These are phyloP conservation scores for Irpex lacteus DNA, from an alignment of 1,284 basidiomycete genomes.

Conservation along the genomic window DNA sequence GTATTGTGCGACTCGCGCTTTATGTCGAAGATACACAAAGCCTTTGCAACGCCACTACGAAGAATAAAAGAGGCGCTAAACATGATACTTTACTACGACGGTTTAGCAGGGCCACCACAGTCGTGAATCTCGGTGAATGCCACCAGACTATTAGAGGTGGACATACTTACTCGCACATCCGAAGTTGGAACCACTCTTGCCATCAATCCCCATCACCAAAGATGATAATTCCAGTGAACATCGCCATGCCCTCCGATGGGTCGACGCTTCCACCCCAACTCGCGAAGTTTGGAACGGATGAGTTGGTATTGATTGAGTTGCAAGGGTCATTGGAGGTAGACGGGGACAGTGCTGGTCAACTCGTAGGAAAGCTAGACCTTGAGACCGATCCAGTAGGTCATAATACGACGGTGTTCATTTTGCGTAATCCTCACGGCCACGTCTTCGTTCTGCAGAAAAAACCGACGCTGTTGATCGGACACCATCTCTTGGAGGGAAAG, in stretches of 20 bases:
- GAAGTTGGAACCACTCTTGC: no score
- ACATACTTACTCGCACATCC: no score
- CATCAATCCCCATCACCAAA: background rate
- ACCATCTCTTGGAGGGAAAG: slow-evolving; percentile 89
- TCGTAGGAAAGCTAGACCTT: slow-evolving; percentile 61
- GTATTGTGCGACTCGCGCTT: no score
- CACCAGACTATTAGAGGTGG: no score
- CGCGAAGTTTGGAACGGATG: slow-evolving; percentile 64
- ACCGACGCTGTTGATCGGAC: slow-evolving; percentile 79
- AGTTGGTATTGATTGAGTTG: slow-evolving; percentile 71
- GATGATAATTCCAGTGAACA: slow-evolving; percentile 30
- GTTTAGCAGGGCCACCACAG: no score
- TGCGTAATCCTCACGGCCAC: background rate
- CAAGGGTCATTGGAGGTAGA: slow-evolving; percentile 72
- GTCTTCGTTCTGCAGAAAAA: slow-evolving; percentile 46
- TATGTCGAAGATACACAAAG: no score
- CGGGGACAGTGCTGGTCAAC: slow-evolving; percentile 51
- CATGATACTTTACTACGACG: no score
- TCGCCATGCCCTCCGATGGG: slow-evolving; percentile 21
- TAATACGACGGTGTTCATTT: background rate
- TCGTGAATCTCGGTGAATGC: no score
- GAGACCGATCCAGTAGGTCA: slow-evolving; percentile 25
- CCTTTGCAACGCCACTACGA: no score
- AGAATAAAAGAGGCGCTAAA: no score
- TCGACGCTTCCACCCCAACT: slow-evolving; percentile 54